phyloP scores from a whole-genome alignment of 441 rosid genomes.

The Capsella rubella region DNA sequence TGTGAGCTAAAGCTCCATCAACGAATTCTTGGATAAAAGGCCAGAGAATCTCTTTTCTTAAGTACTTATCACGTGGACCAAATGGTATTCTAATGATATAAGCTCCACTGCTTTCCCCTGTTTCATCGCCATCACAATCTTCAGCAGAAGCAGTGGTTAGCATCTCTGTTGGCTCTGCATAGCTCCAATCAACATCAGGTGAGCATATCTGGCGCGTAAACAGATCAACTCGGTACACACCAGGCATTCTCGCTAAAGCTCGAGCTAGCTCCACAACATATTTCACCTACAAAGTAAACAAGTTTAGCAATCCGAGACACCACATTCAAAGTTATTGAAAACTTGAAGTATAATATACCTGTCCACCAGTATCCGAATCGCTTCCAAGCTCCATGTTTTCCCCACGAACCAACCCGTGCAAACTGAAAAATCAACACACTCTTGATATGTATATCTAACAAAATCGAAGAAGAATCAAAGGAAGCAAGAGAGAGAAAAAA shows the following conservation, averaged over 20 bases:
- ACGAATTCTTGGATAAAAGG: constrained; percentile 95
- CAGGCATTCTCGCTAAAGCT: constrained; percentile 96
- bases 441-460: not conserved
- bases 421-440: constrained; percentile 50
- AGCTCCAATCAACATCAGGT: constrained; percentile 96
- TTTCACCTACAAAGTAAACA: constrained; percentile 61
- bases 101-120: constrained; percentile 97
- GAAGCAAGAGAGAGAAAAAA: not conserved
- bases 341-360: constrained; percentile 54
- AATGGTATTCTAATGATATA: constrained; percentile 93
- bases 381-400: constrained; percentile 99
- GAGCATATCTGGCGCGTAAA: constrained; percentile 88
- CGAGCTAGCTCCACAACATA: constrained; percentile 97
- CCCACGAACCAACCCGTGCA: constrained; percentile 96
- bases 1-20: constrained; percentile 92
- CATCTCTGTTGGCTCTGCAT: constrained; percentile 98
- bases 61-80: constrained; percentile 89
- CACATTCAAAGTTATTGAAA: not conserved
- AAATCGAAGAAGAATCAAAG: not conserved
- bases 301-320: not conserved
- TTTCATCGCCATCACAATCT: constrained; percentile 66
- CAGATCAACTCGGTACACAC: constrained; percentile 96
- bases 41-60: constrained; percentile 88
- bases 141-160: constrained; percentile 69
- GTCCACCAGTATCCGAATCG: constrained; percentile 98